These are phyloP conservation scores for Bassia scoparia DNA, from an alignment of 148 eudicot species.

Conservation along the genomic window DNA sequence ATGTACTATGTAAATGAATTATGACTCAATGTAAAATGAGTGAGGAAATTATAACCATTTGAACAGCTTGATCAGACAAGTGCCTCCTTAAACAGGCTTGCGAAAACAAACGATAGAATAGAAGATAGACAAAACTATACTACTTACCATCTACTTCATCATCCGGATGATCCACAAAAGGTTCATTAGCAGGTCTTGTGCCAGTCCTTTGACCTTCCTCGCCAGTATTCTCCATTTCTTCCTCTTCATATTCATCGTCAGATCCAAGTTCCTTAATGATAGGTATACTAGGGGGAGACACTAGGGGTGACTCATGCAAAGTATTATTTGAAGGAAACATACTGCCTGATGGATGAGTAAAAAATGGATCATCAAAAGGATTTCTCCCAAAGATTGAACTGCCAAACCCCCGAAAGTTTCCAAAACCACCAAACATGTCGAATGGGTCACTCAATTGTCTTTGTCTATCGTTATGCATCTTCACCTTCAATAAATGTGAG, in stretches of 20 bases:
- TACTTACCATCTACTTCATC: conserved; percentile 51
- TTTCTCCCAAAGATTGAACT: conserved; percentile 43
- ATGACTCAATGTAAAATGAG: neutral
- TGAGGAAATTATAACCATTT: neutral
- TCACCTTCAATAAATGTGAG: conserved; percentile 13
- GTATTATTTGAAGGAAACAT: conserved; percentile 28
- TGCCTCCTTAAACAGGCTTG: neutral
- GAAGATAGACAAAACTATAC: neutral
- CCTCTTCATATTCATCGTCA: conserved; percentile 43
- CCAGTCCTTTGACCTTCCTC: conserved; percentile 16
- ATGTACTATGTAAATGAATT: neutral
- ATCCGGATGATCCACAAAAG: conserved; percentile 79
- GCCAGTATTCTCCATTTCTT: conserved; percentile 21
- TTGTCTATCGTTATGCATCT: conserved; percentile 43
- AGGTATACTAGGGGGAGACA: conserved; percentile 39
- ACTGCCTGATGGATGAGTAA: conserved; percentile 48
- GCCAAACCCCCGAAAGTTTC: conserved; percentile 40
- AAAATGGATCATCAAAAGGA: conserved; percentile 85
- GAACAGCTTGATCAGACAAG: neutral
- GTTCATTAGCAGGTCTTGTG: conserved; percentile 33
- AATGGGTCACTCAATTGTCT: conserved; percentile 32
- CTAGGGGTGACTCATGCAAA: conserved; percentile 22
- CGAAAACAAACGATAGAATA: neutral
- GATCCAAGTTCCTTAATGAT: conserved; percentile 56
- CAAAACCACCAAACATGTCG: conserved; percentile 36